These are phyloP conservation scores for Arthrobotrys sphaeroides DNA, from an alignment of 2,329 filamentous ascomycete genomes.

Conservation along the genomic window DNA sequence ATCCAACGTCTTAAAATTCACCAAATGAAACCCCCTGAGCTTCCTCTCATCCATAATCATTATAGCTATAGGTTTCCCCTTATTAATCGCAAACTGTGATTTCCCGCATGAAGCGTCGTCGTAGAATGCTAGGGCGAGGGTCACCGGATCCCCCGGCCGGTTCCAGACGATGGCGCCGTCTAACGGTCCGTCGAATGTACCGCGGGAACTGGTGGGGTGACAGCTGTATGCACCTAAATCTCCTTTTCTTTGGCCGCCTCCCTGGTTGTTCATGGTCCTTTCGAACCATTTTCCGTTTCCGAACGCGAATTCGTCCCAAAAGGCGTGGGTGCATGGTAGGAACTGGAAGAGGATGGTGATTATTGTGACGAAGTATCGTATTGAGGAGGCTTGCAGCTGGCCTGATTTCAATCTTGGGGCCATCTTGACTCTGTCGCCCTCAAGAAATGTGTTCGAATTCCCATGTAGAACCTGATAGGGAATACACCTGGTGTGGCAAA, in stretches of 20 bases:
- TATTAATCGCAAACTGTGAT: not conserved
- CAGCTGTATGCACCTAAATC: not conserved
- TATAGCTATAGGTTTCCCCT: not conserved
- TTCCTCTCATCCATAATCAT: conserved; percentile 20
- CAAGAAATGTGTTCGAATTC: not conserved
- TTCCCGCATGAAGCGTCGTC: not conserved
- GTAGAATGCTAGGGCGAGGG: conserved; percentile 28
- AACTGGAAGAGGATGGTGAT: not conserved
- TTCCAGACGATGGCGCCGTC: conserved; percentile 36
- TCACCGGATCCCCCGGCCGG: conserved; percentile 3
- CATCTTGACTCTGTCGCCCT: not conserved
- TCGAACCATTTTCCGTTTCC: conserved; percentile 9
- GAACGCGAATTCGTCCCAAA: conserved; percentile 14
- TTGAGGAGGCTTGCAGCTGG: not conserved
- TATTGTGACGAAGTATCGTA: conserved; percentile 1
- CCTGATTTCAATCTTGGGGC: not conserved
- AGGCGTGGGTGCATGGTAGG: not conserved
- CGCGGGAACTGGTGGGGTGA: not conserved
- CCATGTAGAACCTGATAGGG: not conserved
- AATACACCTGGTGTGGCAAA: not conserved
- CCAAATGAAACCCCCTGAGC: conserved; percentile 25
- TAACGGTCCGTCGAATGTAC: not conserved
- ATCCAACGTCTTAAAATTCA: conserved; percentile 12
- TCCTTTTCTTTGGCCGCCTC: not conserved
- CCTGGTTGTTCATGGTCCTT: not conserved